phyloP scores from a whole-genome alignment of 2,329 filamentous ascomycete genomes.

The Aspergillus tamarii region DNA sequence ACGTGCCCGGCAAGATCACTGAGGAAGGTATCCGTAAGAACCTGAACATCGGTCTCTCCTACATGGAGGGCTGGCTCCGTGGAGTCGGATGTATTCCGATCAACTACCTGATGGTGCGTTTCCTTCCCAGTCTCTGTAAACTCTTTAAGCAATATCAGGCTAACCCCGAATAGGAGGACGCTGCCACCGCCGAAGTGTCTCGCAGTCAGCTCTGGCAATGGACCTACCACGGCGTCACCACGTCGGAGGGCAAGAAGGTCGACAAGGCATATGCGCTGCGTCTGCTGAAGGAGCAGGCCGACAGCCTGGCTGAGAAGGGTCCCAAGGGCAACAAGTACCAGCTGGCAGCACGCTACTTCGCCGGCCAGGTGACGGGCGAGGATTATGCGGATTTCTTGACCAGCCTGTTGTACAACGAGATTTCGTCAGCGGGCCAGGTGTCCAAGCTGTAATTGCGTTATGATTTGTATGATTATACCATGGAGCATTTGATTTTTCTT shows the following conservation, averaged over 20 bases:
- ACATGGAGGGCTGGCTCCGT: constrained; percentile 98
- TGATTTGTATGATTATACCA: constrained; percentile 5
- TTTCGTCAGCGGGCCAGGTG: constrained; percentile 64
- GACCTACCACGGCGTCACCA: constrained; percentile 73
- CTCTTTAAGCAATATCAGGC: not conserved
- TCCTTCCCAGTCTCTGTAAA: not conserved
- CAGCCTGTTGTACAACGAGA: constrained; percentile 73
- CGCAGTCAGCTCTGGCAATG: constrained; percentile 97
- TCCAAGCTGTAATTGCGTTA: constrained; percentile 61
- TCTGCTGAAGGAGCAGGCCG: constrained; percentile 82
- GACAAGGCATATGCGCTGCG: constrained; percentile 89
- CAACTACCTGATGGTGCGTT: constrained; percentile 83
- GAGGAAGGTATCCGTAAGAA: constrained; percentile 97
- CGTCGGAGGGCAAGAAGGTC: constrained; percentile 85
- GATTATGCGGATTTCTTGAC: constrained; percentile 96
- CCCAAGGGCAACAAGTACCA: constrained; percentile 89
- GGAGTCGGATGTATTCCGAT: constrained; percentile 96
- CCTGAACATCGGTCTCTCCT: constrained; percentile 91
- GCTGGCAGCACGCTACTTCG: constrained; percentile 90
- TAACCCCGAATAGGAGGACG: constrained; percentile 67
- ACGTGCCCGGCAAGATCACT: constrained; percentile 87
- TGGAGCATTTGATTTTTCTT: not conserved
- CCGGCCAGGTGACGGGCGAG: constrained; percentile 90
- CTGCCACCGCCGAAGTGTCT: constrained; percentile 93
- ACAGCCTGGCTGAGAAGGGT: constrained; percentile 72